These are phyloP conservation scores for Obelidium mucronatum DNA, from an alignment of 192 early-diverging fungal species.

Conservation along the genomic window DNA sequence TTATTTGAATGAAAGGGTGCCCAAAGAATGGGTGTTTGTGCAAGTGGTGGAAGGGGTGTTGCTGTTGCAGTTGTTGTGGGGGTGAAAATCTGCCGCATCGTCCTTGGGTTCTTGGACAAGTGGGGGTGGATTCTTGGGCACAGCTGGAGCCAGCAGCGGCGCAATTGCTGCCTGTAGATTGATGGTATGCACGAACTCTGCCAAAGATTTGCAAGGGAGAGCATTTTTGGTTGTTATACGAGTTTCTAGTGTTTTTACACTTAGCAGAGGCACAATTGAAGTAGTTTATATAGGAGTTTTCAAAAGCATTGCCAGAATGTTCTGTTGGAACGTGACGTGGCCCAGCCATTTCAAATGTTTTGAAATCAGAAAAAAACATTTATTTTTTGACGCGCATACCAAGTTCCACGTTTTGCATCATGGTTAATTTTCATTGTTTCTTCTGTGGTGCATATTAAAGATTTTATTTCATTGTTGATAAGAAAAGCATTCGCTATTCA, in stretches of 20 bases:
- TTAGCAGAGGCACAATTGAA: background rate
- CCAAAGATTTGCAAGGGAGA: slow-evolving; percentile 8
- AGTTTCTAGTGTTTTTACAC: background rate
- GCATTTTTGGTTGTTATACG: background rate
- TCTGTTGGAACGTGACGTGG: background rate
- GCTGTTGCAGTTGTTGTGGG: background rate
- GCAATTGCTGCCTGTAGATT: background rate
- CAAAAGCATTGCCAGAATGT: background rate
- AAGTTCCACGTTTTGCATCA: too few species aligned
- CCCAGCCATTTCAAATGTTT: background rate
- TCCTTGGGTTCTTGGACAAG: background rate
- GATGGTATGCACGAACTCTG: background rate
- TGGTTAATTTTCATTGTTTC: too few species aligned
- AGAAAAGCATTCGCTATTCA: too few species aligned
- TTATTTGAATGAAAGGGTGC: background rate
- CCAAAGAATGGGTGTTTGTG: background rate
- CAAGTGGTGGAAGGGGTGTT: background rate
- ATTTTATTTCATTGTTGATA: too few species aligned
- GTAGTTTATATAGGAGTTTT: background rate
- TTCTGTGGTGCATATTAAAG: too few species aligned
- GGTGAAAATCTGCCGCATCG: background rate
- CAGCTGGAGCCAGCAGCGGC: background rate
- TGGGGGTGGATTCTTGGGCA: background rate
- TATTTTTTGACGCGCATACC: too few species aligned
- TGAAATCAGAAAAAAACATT: too few species aligned